Conservation (phyloP, 331 rosid genomes). For the Telfairia occidentalis region DNA sequence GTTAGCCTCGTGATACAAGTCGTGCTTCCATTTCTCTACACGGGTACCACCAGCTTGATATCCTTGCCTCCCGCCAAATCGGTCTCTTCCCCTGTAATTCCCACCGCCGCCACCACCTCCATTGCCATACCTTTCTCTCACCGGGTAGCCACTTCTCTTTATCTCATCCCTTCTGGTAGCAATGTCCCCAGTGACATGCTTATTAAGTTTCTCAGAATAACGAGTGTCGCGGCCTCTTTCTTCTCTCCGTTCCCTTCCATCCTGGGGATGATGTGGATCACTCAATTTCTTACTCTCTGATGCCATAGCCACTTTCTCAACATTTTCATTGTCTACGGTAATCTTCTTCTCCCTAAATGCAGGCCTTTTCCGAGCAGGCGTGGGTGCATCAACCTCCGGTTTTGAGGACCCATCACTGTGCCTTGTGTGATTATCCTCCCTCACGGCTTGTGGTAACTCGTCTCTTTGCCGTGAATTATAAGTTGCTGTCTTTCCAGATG, state of each 20-base stretch:
- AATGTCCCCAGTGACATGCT: slow-evolving; percentile 34
- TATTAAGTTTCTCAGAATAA: slow-evolving; percentile 39
- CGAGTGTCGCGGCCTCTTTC: slow-evolving; percentile 43
- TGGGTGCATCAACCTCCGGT: slow-evolving; percentile 33
- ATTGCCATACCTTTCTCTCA: slow-evolving; percentile 46
- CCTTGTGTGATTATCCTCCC: slow-evolving; percentile 26
- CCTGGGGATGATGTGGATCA: slow-evolving; percentile 25
- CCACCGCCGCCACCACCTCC: slow-evolving; percentile 30
- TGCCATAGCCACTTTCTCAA: slow-evolving; percentile 22
- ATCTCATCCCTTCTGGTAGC: slow-evolving; percentile 30
- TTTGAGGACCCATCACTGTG: slow-evolving; percentile 40
- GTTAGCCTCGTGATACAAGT: slow-evolving; percentile 61
- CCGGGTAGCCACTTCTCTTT: slow-evolving; percentile 37
- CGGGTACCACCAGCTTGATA: slow-evolving; percentile 26
- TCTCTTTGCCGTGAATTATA: slow-evolving; percentile 36
- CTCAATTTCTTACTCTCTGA: slow-evolving; percentile 32
- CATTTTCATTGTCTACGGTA: slow-evolving; percentile 30
- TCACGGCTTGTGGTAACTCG: slow-evolving; percentile 33
- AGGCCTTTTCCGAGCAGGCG: slow-evolving; percentile 54
- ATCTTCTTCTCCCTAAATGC: slow-evolving; percentile 82
- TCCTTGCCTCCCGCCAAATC: slow-evolving; percentile 44
- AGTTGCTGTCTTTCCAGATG: slow-evolving; percentile 22
- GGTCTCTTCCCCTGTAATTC: slow-evolving; percentile 52
- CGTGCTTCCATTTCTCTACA: slow-evolving; percentile 84
- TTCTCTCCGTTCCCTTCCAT: slow-evolving; percentile 49